Conservation (phyloP, 352 stramenopile species). For the Elongisporangium prolatum region DNA sequence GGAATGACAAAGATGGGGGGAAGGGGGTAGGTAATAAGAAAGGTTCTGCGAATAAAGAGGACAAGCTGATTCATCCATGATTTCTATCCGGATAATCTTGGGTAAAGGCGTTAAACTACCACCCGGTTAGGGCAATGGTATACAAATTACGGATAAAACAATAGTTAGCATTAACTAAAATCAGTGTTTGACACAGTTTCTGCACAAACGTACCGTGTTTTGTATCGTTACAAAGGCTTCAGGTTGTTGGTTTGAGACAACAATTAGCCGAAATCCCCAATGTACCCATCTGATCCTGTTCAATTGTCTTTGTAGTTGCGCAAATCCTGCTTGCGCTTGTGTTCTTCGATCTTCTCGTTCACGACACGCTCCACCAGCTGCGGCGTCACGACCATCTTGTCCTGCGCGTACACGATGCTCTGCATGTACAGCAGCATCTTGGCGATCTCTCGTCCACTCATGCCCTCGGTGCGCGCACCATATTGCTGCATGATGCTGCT, state of each 20-base stretch:
- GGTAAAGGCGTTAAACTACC: not conserved
- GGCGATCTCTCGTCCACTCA: slow-evolving; percentile 83
- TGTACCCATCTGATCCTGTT: slow-evolving; percentile 1
- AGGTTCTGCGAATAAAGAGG: not conserved
- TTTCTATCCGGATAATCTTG: not conserved
- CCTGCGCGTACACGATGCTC: slow-evolving; percentile 74
- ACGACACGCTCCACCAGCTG: slow-evolving; percentile 58
- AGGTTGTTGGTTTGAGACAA: not conserved
- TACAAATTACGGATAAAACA: not conserved
- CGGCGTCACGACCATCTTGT: slow-evolving; percentile 43
- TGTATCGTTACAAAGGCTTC: not conserved
- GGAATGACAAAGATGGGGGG: not conserved
- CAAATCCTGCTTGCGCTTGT: slow-evolving; percentile 61
- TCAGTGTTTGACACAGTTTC: not conserved
- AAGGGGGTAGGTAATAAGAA: not conserved
- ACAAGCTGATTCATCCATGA: not conserved
- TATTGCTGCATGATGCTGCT: slow-evolving; percentile 36
- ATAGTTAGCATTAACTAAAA: not conserved
- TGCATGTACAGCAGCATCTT: slow-evolving; percentile 88
- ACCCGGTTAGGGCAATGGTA: not conserved
- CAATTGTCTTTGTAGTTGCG: slow-evolving; percentile 1
- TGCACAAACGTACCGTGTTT: not conserved
- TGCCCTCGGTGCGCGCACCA: slow-evolving; percentile 54
- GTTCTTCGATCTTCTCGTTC: slow-evolving; percentile 67
- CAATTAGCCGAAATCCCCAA: not conserved